Evolutionary conservation across 2,329 filamentous ascomycete genomes (phyloP).

Genomic region (Colletotrichum eremochloae): DNA sequence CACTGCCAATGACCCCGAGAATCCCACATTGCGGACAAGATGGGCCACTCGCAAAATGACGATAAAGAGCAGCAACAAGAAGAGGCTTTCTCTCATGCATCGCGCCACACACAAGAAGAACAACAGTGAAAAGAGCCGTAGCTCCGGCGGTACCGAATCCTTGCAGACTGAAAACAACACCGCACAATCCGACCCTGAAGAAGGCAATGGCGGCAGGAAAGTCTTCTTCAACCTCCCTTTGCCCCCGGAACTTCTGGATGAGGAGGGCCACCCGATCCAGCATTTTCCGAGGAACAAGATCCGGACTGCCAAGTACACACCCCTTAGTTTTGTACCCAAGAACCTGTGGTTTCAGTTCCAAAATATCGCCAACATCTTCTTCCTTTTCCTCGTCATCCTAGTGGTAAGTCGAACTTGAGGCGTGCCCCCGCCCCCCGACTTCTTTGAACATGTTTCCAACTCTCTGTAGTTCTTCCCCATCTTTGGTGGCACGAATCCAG

Average conservation of each 20-base stretch:
- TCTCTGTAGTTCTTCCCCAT: constrained; percentile 87
- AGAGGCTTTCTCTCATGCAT: constrained; percentile 86
- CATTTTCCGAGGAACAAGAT: constrained; percentile 94
- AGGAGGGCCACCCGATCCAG: constrained; percentile 79
- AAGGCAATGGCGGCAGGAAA: constrained; percentile 63
- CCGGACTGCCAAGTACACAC: constrained; percentile 96
- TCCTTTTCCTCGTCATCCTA: constrained; percentile 95
- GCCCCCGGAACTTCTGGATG: constrained; percentile 80
- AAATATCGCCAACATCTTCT: constrained; percentile 98
- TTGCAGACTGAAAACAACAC: constrained; percentile 43
- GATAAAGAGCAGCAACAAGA: constrained; percentile 79
- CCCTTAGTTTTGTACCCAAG: constrained; percentile 94
- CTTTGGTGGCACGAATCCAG: constrained; percentile 92
- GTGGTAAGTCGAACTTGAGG: constrained; percentile 72
- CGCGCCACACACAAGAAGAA: constrained; percentile 76
- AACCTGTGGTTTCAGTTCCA: constrained; percentile 99
- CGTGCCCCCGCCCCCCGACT: neutral
- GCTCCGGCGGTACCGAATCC: constrained; percentile 54
- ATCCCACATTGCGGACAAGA: constrained; percentile 80
- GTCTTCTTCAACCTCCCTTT: constrained; percentile 91
- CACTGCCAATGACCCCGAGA: constrained; percentile 40
- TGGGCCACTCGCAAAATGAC: constrained; percentile 96
- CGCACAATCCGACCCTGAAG: constrained; percentile 52
- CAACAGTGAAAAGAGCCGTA: constrained; percentile 77
- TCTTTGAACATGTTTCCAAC: constrained; percentile 34